Conservation (phyloP, 306 rosid genomes). For the Acacia acuminata region DNA sequence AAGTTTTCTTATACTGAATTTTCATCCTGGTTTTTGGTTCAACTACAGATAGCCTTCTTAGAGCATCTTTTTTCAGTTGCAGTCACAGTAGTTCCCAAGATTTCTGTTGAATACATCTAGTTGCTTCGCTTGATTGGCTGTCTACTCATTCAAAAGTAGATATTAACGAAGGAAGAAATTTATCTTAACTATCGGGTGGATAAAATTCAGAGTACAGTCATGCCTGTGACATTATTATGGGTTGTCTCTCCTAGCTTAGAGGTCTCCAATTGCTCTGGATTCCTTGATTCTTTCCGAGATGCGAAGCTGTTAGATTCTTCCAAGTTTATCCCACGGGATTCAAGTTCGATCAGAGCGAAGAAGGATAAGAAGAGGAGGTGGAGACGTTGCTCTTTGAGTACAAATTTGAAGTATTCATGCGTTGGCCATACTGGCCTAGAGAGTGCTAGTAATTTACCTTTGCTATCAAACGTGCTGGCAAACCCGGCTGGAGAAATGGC, state of each 20-base stretch:
- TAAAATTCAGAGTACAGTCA: constrained; percentile 36
- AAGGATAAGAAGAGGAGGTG: constrained; percentile 41
- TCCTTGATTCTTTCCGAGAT: constrained; percentile 55
- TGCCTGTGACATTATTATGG: constrained; percentile 61
- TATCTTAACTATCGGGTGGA: constrained; percentile 15
- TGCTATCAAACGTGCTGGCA: constrained; percentile 59
- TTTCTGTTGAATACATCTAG: constrained; percentile 16
- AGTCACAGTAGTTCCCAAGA: constrained; percentile 20
- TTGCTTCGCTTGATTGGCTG: constrained; percentile 29
- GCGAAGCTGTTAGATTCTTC: constrained; percentile 50
- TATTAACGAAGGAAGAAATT: constrained; percentile 17
- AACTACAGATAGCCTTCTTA: constrained; percentile 35
- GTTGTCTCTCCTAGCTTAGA: constrained; percentile 52
- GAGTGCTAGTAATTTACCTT: constrained; percentile 42
- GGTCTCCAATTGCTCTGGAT: constrained; percentile 44
- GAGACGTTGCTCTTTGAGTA: constrained; percentile 41
- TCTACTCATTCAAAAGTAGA: constrained; percentile 8
- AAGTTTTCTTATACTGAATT: constrained; percentile 19
- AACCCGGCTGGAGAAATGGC: constrained; percentile 60
- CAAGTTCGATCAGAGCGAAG: constrained; percentile 38
- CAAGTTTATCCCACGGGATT: constrained; percentile 37
- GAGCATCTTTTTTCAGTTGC: constrained; percentile 11
- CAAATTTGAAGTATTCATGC: constrained; percentile 49
- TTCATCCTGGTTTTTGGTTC: constrained; percentile 23
- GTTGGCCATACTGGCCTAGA: constrained; percentile 52